Evolutionary conservation across 129 eudicot genomes (phyloP).

Genomic region (Centella asiatica): DNA sequence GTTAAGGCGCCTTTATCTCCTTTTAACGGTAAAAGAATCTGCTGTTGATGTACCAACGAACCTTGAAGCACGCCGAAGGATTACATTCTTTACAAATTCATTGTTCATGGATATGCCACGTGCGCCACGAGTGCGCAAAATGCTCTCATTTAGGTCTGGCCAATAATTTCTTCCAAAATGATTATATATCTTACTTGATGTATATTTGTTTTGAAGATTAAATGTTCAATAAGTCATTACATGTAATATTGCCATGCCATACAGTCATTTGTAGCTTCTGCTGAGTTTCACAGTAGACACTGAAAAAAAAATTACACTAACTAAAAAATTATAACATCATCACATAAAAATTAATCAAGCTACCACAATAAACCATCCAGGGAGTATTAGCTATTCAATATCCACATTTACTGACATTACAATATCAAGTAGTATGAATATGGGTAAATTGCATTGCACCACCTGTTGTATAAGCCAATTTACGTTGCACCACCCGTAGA

Average conservation of each 20-base stretch:
- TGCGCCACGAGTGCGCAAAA: slow-evolving; percentile 90
- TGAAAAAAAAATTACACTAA: no score
- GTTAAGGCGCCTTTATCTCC: slow-evolving; percentile 70
- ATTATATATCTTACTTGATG: not conserved
- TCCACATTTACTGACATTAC: no score
- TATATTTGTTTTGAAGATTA: not conserved
- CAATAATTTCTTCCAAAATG: not conserved
- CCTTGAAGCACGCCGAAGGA: slow-evolving; percentile 18
- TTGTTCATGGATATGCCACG: slow-evolving; percentile 97
- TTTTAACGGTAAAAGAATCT: slow-evolving; percentile 14
- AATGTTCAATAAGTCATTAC: not conserved
- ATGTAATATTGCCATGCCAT: not conserved
- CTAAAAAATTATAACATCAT: no score
- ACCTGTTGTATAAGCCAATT: no score
- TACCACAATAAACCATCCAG: no score
- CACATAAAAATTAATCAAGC: no score
- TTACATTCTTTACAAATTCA: slow-evolving; percentile 83
- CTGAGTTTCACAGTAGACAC: not conserved
- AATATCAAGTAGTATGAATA: no score
- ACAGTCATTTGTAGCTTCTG: not conserved
- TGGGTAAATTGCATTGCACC: no score
- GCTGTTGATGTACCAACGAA: slow-evolving; percentile 16
- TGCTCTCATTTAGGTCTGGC: slow-evolving; percentile 83
- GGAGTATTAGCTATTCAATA: no score
- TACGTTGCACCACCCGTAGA: no score